phyloP scores from a whole-genome alignment of 2,329 filamentous ascomycete species.

The Exophiala dermatitidis region DNA sequence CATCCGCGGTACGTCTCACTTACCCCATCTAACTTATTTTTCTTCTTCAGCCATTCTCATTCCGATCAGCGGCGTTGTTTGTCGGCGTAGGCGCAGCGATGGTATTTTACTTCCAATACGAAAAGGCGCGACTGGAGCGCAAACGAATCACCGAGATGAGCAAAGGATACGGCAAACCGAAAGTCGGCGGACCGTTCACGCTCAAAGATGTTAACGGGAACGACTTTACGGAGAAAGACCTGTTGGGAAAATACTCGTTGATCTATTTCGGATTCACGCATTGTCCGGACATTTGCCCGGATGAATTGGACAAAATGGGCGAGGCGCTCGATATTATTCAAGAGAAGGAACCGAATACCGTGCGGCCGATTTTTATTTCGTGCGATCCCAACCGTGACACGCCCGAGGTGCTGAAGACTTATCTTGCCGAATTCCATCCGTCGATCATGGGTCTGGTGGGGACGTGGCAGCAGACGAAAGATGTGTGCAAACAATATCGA shows the following conservation, averaged over 20 bases:
- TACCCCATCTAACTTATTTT: conserved; percentile 9
- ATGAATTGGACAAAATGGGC: conserved; percentile 99
- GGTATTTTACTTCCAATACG: conserved; percentile 84
- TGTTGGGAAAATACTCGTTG: conserved; percentile 72
- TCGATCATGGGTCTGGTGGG: conserved; percentile 83
- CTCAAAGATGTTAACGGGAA: conserved; percentile 75
- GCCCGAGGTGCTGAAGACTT: conserved; percentile 73
- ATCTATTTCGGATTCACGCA: conserved; percentile 98
- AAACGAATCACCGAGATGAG: conserved; percentile 83
- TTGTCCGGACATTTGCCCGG: conserved; percentile 96
- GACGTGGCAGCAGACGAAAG: conserved; percentile 87
- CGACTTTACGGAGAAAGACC: conserved; percentile 66
- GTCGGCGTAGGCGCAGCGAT: conserved; percentile 68
- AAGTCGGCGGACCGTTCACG: conserved; percentile 82
- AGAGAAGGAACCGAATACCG: conserved; percentile 36
- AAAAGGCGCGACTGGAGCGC: conserved; percentile 85
- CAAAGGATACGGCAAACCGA: conserved; percentile 86
- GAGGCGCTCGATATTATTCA: conserved; percentile 70
- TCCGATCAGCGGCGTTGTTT: conserved; percentile 83
- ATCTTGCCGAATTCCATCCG: conserved; percentile 84
- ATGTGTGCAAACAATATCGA: conserved; percentile 88
- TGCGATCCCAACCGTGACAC: conserved; percentile 91
- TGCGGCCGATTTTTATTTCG: conserved; percentile 84
- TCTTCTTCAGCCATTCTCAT: conserved; percentile 70
- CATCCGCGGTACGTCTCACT: conserved; percentile 16